Percentiles rank a stretch among this genome's conserved stretches.
These are phyloP conservation scores for Collybiopsis luxurians DNA, from an alignment of 768 basidiomycete genomes.

Conservation along the genomic window DNA sequence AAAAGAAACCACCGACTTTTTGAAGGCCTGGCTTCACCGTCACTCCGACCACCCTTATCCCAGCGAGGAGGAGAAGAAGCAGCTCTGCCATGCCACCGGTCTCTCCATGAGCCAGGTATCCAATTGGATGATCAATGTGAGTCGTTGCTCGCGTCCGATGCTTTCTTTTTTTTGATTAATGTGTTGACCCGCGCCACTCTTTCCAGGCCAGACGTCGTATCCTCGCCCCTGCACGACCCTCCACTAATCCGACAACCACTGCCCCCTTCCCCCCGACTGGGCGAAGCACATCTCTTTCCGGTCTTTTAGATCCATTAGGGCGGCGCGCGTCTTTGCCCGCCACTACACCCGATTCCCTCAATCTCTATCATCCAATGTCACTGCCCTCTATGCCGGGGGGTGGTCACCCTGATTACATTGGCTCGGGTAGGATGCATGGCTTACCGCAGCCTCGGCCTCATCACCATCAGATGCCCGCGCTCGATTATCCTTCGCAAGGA, in stretches of 20 bases:
- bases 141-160: conserved; percentile 22
- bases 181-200: conserved; percentile 10
- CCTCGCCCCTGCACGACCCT: conserved; percentile 77
- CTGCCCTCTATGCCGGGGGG: conserved; percentile 55
- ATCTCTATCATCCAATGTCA: conserved; percentile 78
- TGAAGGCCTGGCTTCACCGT: conserved; percentile 86
- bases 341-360: conserved; percentile 53
- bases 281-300: conserved; percentile 41
- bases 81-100: conserved; percentile 81
- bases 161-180: conserved; percentile 9
- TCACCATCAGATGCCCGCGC: conserved; percentile 32
- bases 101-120: conserved; percentile 88
- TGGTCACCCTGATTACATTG: conserved; percentile 29
- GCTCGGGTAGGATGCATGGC: conserved; percentile 6
- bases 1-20: conserved; percentile 86
- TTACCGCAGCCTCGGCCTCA: conserved; percentile 24
- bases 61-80: conserved; percentile 88
- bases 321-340: conserved; percentile 66
- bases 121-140: conserved; percentile 90
- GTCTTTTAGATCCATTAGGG: conserved; percentile 38
- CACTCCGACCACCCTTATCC: conserved; percentile 90
- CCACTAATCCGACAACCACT: conserved; percentile 75
- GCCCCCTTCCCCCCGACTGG: conserved; percentile 62
- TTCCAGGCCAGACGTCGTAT: conserved; percentile 75
- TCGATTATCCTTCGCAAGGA: conserved; percentile 35